Conservation (phyloP, 768 basidiomycete genomes). For the Harrya chromipes region DNA sequence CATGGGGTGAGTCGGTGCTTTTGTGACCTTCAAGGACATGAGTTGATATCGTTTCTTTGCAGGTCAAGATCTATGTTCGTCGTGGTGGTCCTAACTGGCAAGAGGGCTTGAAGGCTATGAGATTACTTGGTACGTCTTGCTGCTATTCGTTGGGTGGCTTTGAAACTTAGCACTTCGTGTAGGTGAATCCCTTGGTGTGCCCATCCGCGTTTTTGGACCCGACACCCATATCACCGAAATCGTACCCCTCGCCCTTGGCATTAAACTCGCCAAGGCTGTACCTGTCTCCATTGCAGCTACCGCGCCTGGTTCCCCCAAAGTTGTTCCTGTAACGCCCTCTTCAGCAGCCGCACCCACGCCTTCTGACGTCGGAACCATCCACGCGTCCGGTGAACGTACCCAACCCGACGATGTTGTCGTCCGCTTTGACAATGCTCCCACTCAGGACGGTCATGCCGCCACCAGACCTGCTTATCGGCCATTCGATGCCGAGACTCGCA, state of each 20-base stretch:
- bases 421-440: conserved; percentile 59
- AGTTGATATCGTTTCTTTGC: conserved; percentile 36
- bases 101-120: conserved; percentile 98
- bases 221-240: conserved; percentile 99
- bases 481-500: conserved; percentile 91
- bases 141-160: background rate
- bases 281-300: conserved; percentile 42
- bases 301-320: conserved; percentile 43
- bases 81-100: conserved; percentile 99
- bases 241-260: conserved; percentile 94
- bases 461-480: conserved; percentile 81
- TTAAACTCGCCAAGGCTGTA: conserved; percentile 37
- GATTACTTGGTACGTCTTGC: conserved; percentile 61
- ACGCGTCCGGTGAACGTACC: conserved; percentile 73
- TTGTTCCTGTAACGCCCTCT: conserved; percentile 24
- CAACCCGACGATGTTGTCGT: conserved; percentile 90
- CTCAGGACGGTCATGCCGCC: conserved; percentile 31
- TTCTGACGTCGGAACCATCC: conserved; percentile 64
- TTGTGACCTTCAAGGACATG: background rate
- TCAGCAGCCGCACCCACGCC: conserved; percentile 37
- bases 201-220: conserved; percentile 95
- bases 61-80: conserved; percentile 94
- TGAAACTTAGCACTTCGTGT: background rate
- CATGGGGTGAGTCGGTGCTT: conserved; percentile 19
- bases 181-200: conserved; percentile 92